These are phyloP conservation scores for Diaporthe citri DNA, from an alignment of 2,329 filamentous ascomycete genomes.

Conservation along the genomic window DNA sequence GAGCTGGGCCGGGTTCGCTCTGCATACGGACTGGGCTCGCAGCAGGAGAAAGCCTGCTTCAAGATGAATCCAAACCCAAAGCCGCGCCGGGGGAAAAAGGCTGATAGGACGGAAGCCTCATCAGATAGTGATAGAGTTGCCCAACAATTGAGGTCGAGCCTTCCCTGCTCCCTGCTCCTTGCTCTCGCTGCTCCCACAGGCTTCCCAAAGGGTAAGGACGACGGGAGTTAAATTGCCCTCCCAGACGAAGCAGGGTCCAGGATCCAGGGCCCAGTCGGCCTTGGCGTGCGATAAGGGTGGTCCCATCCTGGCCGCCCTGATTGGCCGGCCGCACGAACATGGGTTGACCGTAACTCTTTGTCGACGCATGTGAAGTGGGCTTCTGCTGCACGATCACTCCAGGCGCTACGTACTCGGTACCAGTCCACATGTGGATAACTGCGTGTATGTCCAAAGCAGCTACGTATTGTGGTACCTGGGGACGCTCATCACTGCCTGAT, in stretches of 20 bases:
- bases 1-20: not conserved
- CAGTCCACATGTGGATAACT: not conserved
- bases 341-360: slow-evolving; percentile 32
- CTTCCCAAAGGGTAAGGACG: not conserved
- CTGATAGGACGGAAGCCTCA: slow-evolving; percentile 18
- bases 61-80: slow-evolving; percentile 15
- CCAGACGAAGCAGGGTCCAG: slow-evolving; percentile 23
- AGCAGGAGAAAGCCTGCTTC: not conserved
- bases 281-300: slow-evolving; percentile 30
- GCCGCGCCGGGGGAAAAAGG: not conserved
- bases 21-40: not conserved
- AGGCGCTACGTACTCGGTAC: slow-evolving; percentile 1
- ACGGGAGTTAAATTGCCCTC: slow-evolving; percentile 31
- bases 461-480: not conserved
- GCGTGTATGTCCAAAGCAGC: not conserved
- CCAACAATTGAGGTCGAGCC: slow-evolving; percentile 28
- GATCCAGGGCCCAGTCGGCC: slow-evolving; percentile 19
- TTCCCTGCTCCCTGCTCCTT: slow-evolving; percentile 6
- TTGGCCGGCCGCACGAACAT: slow-evolving; percentile 8
- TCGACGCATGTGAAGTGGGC: slow-evolving; percentile 33
- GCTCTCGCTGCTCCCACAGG: not conserved
- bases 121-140: slow-evolving; percentile 26
- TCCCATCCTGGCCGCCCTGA: slow-evolving; percentile 5
- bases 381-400: slow-evolving; percentile 17
- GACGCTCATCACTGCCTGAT: slow-evolving; percentile 26